These are phyloP conservation scores for Zymoseptoria pseudotritici DNA, from an alignment of 2,329 filamentous ascomycete genomes.

Conservation along the genomic window DNA sequence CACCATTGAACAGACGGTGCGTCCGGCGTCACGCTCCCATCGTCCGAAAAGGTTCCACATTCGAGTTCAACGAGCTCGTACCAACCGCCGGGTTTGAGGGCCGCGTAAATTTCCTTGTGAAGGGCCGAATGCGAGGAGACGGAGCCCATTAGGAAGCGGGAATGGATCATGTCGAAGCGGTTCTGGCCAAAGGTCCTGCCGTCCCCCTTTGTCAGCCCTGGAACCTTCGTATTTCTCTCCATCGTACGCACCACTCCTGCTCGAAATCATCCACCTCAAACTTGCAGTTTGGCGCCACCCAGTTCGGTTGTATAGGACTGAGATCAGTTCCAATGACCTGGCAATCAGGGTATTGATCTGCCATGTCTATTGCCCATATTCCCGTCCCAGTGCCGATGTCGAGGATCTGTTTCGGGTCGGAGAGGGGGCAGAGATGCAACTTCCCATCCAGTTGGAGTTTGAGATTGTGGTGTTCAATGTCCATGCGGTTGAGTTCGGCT, in stretches of 20 bases:
- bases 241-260: conserved; percentile 21
- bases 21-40: conserved; percentile 31
- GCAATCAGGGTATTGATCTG: conserved; percentile 26
- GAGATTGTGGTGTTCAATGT: conserved; percentile 29
- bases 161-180: conserved; percentile 38
- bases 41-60: conserved; percentile 33
- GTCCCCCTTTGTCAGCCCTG: conserved; percentile 14
- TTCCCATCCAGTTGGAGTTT: conserved; percentile 21
- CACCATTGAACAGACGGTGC: conserved; percentile 17
- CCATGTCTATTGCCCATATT: conserved; percentile 29
- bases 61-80: conserved; percentile 39
- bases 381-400: conserved; percentile 42
- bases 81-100: conserved; percentile 37
- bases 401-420: conserved; percentile 36
- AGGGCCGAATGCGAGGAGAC: conserved; percentile 18
- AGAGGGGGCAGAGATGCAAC: conserved; percentile 38
- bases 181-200: conserved; percentile 32
- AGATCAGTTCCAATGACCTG: conserved; percentile 33
- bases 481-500: conserved; percentile 25
- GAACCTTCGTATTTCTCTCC: neutral
- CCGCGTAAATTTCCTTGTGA: conserved; percentile 25
- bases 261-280: conserved; percentile 29
- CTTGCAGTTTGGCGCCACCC: conserved; percentile 22
- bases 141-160: conserved; percentile 29
- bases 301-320: conserved; percentile 24